Base-by-base conservation (phyloP, 805 yeast genomes). In the Maudiozyma bulderi region DNA sequence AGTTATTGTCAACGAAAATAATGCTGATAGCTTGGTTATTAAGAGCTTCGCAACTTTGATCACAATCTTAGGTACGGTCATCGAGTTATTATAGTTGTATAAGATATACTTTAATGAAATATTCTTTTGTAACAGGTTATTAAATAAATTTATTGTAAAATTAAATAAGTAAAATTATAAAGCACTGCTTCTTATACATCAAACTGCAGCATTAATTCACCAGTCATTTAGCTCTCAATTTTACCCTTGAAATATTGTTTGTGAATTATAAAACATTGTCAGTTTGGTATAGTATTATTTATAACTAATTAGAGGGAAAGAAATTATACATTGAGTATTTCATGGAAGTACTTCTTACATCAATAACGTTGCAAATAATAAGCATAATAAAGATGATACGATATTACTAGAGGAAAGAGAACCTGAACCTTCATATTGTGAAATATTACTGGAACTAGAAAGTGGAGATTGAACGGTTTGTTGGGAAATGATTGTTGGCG, bases 51-150 rank as follows among this genome's bases (percentile, higher is more conserved):
- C 26, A 11, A 10, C 43, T 9, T 14, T 43, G 30, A 40, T 47
- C 10, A 32, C 45, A 15, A 14, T 48, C 10, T 20, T 26, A n/a
- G 40, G 35, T 44, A 13, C 42, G 8, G 40, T 40, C 28, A n/a
- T 44, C 8, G 44, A 38, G 20, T 44, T 47, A 33, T 47, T 47
- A 26, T 48, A 41, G 34, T 30, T 20, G 13, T 6, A 8, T 42
- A 8, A 31, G n/a, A 8, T 35, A 6, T 4, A n/a, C 6, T 35
- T 35, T n/a, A 35, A 35, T 15, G 14, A 35, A 35, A 35, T 35
- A 35, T 35, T 35, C 38, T 13, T 35, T 35, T 35, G 14, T 13
- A 35, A 6, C 38, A 14, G 38, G 38, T 35, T 35, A 35, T 35
- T 8, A 35, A 35, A 13, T 13, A 13, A n/a, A 35, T 35, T 15